Conservation (phyloP, 164 flowering plant genomes). For the Piper betle region DNA sequence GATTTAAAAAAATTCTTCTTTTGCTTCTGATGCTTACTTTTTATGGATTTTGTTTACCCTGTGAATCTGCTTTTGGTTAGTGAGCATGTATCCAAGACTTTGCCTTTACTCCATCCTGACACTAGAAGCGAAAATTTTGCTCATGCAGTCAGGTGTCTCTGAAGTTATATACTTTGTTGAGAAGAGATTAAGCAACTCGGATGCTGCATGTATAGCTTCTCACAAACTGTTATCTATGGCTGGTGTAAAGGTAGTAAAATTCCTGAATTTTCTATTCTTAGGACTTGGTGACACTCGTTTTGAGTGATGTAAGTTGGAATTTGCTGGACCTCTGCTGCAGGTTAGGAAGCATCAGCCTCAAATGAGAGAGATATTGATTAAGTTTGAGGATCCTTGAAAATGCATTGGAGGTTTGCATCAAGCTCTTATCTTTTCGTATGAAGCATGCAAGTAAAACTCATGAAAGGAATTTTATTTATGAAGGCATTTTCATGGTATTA, state of each 20-base stretch:
- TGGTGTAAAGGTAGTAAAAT: constrained; percentile 70
- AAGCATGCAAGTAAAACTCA: no score
- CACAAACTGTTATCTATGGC: constrained; percentile 76
- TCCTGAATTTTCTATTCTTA: not conserved
- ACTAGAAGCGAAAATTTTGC: constrained; percentile 1
- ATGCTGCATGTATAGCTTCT: constrained; percentile 61
- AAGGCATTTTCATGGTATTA: no score
- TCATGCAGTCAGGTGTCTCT: constrained; percentile 74
- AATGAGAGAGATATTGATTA: constrained; percentile 49
- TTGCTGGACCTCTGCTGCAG: constrained; percentile 23
- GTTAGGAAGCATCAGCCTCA: constrained; percentile 71
- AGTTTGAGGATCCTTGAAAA: constrained; percentile 14
- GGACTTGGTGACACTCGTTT: not conserved
- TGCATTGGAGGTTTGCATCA: no score
- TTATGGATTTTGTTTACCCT: no score
- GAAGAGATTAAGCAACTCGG: constrained; percentile 48
- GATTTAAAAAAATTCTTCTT: no score
- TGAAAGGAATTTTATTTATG: no score
- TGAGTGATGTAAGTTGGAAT: not conserved
- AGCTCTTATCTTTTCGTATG: no score
- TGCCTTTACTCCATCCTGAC: not conserved
- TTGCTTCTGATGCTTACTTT: no score
- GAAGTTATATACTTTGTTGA: constrained; percentile 84
- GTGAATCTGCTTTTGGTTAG: no score
- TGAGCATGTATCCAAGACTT: no score